Evolutionary conservation across 768 basidiomycete species (phyloP).

Genomic region (Macrocybe gigantea): DNA sequence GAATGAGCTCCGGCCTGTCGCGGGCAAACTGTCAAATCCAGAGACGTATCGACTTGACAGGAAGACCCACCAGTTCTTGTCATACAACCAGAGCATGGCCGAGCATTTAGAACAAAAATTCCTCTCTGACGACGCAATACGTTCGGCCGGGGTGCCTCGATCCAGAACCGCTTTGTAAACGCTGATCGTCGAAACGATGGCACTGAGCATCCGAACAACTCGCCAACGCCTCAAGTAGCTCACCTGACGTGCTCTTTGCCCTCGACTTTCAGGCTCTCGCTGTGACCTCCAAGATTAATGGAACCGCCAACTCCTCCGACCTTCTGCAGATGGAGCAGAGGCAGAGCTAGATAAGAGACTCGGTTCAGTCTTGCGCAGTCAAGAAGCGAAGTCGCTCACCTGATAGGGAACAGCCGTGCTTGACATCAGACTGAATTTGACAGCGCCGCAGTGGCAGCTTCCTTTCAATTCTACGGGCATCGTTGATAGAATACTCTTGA

Average conservation of each 20-base stretch:
- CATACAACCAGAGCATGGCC: slow-evolving; percentile 63
- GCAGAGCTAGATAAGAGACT: slow-evolving; percentile 36
- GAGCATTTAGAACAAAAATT: slow-evolving; percentile 63
- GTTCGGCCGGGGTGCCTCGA: slow-evolving; percentile 45
- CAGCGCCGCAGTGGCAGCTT: slow-evolving; percentile 49
- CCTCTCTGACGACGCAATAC: slow-evolving; percentile 46
- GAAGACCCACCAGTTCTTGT: slow-evolving; percentile 40
- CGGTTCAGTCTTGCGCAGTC: background rate
- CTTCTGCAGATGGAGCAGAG: slow-evolving; percentile 69
- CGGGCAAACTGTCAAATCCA: background rate
- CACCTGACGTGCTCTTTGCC: slow-evolving; percentile 54
- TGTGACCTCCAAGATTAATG: slow-evolving; percentile 57
- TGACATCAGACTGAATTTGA: slow-evolving; percentile 39
- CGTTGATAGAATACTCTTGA: background rate
- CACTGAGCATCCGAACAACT: background rate
- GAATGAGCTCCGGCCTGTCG: slow-evolving; percentile 54
- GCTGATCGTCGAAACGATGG: slow-evolving; percentile 20
- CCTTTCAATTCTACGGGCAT: slow-evolving; percentile 58
- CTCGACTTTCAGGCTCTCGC: slow-evolving; percentile 43
- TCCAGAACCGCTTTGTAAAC: slow-evolving; percentile 59
- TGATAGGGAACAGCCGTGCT: slow-evolving; percentile 64
- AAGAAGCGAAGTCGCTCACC: slow-evolving; percentile 22
- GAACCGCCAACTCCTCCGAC: slow-evolving; percentile 62
- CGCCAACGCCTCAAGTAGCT: slow-evolving; percentile 1
- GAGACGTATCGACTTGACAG: background rate